phyloP scores from a whole-genome alignment of 257 asterid species.

The Solanum paucissectum region DNA sequence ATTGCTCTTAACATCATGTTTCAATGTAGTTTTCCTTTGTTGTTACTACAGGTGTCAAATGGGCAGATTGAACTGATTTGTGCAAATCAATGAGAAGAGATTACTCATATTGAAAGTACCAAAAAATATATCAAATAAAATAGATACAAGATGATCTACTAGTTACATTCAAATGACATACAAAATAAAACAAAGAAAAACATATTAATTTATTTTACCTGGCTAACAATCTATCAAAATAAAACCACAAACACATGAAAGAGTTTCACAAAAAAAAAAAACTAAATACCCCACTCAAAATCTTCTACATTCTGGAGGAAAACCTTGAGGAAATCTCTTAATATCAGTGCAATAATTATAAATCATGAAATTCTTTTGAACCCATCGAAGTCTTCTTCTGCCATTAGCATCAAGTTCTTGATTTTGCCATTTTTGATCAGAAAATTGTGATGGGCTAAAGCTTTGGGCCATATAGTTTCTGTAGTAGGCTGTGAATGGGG shows the following conservation, averaged over 20 bases:
- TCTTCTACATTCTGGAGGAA: conserved; percentile 48
- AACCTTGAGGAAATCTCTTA: conserved; percentile 55
- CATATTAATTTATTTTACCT: background rate
- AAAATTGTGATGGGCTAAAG: conserved; percentile 14
- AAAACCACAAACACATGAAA: background rate
- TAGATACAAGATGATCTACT: background rate
- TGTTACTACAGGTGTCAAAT: too few species aligned
- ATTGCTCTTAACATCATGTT: background rate
- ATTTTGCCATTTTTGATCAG: conserved; percentile 43
- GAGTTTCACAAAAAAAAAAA: background rate
- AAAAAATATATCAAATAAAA: background rate
- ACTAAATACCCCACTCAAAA: background rate
- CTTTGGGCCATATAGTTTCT: conserved; percentile 54
- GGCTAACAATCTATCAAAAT: background rate
- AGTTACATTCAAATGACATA: background rate
- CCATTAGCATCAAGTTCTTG: conserved; percentile 60
- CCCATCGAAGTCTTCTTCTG: conserved; percentile 81
- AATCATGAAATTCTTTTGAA: conserved; percentile 79
- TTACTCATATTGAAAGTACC: background rate
- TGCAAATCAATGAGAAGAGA: background rate
- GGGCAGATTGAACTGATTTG: background rate
- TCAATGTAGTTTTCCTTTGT: background rate
- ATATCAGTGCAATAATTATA: conserved; percentile 61
- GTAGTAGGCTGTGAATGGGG: conserved; percentile 76
- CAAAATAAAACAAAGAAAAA: background rate